Conservation (phyloP, 2,329 filamentous ascomycete genomes). For the Hypomyces perniciosus region DNA sequence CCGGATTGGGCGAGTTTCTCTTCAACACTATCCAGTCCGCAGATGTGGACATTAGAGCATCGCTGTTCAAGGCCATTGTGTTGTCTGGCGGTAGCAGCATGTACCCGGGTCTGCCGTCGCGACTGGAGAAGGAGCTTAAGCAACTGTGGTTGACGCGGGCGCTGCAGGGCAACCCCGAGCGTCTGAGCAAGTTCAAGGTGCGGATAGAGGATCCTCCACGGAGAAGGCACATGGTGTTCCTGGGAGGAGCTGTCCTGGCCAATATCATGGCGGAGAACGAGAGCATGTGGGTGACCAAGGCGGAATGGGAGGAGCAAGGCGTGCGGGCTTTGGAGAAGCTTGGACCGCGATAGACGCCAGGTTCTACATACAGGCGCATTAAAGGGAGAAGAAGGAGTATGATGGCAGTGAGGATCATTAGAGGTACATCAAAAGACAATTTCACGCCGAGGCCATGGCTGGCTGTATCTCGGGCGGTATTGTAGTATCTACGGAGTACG, state of each 20-base stretch:
- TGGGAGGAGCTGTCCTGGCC: conserved; percentile 90
- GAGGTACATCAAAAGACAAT: background rate
- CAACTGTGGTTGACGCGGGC: conserved; percentile 95
- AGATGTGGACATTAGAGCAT: conserved; percentile 89
- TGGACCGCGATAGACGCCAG: conserved; percentile 63
- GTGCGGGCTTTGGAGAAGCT: conserved; percentile 81
- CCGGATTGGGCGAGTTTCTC: conserved; percentile 91
- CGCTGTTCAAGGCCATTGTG: conserved; percentile 95
- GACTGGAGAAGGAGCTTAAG: conserved; percentile 97
- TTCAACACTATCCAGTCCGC: conserved; percentile 98
- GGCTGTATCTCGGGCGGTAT: background rate
- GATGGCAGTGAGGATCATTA: background rate
- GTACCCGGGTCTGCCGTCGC: conserved; percentile 92
- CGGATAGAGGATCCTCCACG: conserved; percentile 96
- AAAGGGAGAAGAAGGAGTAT: background rate
- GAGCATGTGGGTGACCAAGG: conserved; percentile 97
- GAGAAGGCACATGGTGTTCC: conserved; percentile 98
- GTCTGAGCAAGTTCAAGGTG: conserved; percentile 98
- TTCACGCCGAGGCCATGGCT: background rate
- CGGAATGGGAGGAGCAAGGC: conserved; percentile 95
- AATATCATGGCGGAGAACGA: conserved; percentile 99
- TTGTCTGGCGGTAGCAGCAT: conserved; percentile 96
- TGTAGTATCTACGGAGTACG: background rate
- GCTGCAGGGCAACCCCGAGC: conserved; percentile 83
- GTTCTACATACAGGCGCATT: background rate